A percentile compares a stretch with the other conserved stretches of the same genome.
Conservation (phyloP, 148 eudicot genomes). For the Camellia japonica region DNA sequence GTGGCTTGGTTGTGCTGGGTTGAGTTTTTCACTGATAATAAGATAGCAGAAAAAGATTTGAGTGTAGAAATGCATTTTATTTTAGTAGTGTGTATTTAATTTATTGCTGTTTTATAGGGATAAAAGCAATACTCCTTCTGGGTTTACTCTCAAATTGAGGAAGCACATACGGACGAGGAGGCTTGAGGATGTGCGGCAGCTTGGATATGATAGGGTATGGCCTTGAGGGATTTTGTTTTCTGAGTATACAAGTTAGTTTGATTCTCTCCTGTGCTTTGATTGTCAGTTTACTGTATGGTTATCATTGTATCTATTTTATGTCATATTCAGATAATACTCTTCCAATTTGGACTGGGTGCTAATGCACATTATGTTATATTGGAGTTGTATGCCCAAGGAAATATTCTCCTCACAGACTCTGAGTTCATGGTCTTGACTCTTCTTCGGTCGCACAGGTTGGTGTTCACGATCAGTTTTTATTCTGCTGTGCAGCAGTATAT, state of each 20-base stretch:
- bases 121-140: conserved; percentile 97
- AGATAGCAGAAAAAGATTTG: not conserved
- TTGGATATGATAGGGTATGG: conserved; percentile 92
- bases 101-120: conserved; percentile 45
- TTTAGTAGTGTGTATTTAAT: not conserved
- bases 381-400: conserved; percentile 98
- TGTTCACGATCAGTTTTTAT: conserved; percentile 10
- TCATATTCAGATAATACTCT: conserved; percentile 66
- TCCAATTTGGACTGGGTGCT: conserved; percentile 89
- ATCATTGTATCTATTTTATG: not conserved
- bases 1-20: not conserved
- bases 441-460: conserved; percentile 97
- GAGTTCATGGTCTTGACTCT: conserved; percentile 88
- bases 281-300: conserved; percentile 2
- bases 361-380: conserved; percentile 84
- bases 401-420: conserved; percentile 81
- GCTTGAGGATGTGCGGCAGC: conserved; percentile 96
- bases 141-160: conserved; percentile 88
- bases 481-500: not conserved
- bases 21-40: not conserved
- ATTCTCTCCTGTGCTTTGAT: conserved; percentile 4
- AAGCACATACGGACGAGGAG: conserved; percentile 96
- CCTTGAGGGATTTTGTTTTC: not conserved
- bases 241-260: not conserved
- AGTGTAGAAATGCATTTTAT: not conserved